A percentile compares a stretch with the other conserved stretches of the same genome.
Evolutionary conservation across 2,329 filamentous ascomycete genomes (phyloP).

Genomic region (Fusarium praegraminearum): DNA sequence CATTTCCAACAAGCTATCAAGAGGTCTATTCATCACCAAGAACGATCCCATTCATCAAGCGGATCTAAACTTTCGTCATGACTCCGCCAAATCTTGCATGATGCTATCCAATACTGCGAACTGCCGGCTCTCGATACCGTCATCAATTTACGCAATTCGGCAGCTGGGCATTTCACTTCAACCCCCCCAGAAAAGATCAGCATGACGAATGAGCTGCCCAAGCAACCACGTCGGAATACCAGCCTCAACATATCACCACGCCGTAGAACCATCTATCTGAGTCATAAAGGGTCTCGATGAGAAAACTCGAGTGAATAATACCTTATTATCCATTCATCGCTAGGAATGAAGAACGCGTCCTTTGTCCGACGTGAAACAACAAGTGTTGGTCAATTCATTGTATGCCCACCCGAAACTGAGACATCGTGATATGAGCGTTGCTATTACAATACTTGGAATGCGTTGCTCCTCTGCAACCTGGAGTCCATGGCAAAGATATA

Average conservation of each 20-base stretch:
- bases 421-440: constrained; percentile 42
- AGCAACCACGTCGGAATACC: constrained; percentile 22
- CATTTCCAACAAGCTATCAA: background rate
- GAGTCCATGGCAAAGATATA: constrained; percentile 37
- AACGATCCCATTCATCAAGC: constrained; percentile 1
- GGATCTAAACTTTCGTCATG: constrained; percentile 19
- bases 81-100: constrained; percentile 26
- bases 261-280: background rate
- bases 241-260: constrained; percentile 4
- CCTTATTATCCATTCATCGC: background rate
- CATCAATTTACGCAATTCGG: constrained; percentile 11
- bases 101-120: background rate
- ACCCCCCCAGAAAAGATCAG: constrained; percentile 13
- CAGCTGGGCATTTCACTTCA: constrained; percentile 13
- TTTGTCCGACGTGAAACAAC: constrained; percentile 20
- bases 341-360: constrained; percentile 36
- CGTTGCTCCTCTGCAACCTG: constrained; percentile 49
- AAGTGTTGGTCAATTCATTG: constrained; percentile 36
- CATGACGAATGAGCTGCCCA: constrained; percentile 1
- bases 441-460: constrained; percentile 49
- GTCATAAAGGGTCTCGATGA: background rate
- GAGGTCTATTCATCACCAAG: background rate
- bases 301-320: background rate
- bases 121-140: background rate
- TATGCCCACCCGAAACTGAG: constrained; percentile 28